Conservation (phyloP, 2,329 filamentous ascomycete genomes). For the Ambrosiella beaveri region DNA sequence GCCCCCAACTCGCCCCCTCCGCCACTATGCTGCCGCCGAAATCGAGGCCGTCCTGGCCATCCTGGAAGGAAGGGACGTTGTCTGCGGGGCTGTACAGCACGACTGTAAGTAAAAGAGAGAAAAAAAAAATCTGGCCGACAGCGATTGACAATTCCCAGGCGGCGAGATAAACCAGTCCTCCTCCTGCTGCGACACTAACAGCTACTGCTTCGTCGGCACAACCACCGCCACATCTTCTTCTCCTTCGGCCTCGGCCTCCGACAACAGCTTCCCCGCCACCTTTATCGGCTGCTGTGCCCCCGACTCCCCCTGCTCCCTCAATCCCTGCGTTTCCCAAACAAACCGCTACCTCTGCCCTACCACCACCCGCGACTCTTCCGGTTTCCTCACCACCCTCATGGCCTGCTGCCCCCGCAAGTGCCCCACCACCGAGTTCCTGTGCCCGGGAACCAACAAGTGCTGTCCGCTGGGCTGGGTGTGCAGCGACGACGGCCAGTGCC, state of each 20-base stretch:
- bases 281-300: constrained; percentile 17
- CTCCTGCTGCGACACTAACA: constrained; percentile 26
- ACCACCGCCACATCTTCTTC: constrained; percentile 24
- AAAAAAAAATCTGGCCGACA: too few relatives aligned
- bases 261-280: constrained; percentile 21
- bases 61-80: too few relatives aligned
- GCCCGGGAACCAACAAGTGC: constrained; percentile 25
- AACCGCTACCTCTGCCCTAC: constrained; percentile 17
- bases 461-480: constrained; percentile 31
- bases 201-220: constrained; percentile 29
- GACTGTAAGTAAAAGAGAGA: too few relatives aligned
- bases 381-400: background rate
- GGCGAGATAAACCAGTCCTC: constrained; percentile 24
- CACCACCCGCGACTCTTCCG: background rate
- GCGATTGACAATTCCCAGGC: constrained; percentile 18
- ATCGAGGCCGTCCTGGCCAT: too few relatives aligned
- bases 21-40: too few relatives aligned
- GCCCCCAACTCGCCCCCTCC: too few relatives aligned
- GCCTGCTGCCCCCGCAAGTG: constrained; percentile 27
- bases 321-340: constrained; percentile 17
- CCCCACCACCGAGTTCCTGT: constrained; percentile 26
- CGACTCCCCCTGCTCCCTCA: constrained; percentile 15
- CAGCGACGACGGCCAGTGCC: constrained; percentile 22
- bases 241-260: constrained; percentile 22
- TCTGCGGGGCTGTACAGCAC: too few relatives aligned